phyloP scores from a whole-genome alignment of 1,139 yeast genomes.

The Pneumocystis murina region DNA sequence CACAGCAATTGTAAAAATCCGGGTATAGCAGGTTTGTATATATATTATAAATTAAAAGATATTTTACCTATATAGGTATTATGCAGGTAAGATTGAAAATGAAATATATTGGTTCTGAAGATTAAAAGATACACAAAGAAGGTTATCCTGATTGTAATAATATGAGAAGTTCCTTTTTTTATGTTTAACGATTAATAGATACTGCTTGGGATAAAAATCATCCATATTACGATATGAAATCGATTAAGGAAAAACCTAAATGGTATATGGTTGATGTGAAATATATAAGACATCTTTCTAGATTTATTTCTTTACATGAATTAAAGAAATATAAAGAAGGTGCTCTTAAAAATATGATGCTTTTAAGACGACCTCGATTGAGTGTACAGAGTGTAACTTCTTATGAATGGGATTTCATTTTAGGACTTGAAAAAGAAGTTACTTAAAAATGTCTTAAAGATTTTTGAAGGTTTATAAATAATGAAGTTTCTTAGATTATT shows the following conservation, averaged over 20 bases:
- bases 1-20: constrained; percentile 40
- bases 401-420: constrained; percentile 29
- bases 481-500: no score
- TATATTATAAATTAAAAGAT: constrained; percentile 15
- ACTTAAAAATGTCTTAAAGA: neutral
- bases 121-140: constrained; percentile 26
- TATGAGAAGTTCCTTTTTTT: neutral
- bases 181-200: constrained; percentile 8
- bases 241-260: constrained; percentile 28
- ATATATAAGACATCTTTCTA: constrained; percentile 29
- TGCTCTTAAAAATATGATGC: constrained; percentile 29
- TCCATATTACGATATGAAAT: constrained; percentile 35
- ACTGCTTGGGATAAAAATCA: constrained; percentile 16
- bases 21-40: constrained; percentile 35
- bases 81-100: neutral
- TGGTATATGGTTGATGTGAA: constrained; percentile 43
- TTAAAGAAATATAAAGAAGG: constrained; percentile 19
- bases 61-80: neutral
- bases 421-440: constrained; percentile 20
- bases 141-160: constrained; percentile 29
- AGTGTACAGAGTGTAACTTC: constrained; percentile 36
- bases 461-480: no score
- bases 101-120: neutral
- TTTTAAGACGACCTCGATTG: constrained; percentile 34
- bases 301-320: constrained; percentile 29